These are phyloP conservation scores for Apium graveolens DNA, from an alignment of 129 eudicot genomes.

Conservation along the genomic window DNA sequence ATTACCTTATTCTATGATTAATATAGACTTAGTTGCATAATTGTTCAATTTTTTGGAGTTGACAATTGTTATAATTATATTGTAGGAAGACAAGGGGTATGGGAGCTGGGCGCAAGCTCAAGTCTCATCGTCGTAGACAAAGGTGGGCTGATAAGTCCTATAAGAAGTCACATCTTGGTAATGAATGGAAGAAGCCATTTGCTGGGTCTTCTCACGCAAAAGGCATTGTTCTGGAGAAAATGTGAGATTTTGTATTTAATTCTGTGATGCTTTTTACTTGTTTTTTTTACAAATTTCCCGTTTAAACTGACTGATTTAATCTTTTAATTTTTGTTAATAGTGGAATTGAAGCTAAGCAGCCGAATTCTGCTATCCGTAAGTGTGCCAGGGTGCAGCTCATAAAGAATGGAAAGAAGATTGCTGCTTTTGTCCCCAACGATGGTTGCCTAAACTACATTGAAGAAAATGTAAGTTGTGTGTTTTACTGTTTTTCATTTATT, in stretches of 20 bases:
- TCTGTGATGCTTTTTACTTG: background rate
- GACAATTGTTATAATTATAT: background rate
- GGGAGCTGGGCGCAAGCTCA: constrained; percentile 28
- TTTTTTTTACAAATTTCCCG: background rate
- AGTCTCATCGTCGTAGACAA: constrained; percentile 22
- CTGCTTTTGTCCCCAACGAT: constrained; percentile 50
- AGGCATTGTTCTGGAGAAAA: constrained; percentile 24
- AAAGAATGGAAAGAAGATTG: constrained; percentile 45
- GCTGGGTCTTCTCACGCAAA: constrained; percentile 23
- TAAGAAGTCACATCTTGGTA: constrained; percentile 25
- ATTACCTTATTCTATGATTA: background rate
- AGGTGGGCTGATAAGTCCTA: constrained; percentile 27
- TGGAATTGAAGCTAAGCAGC: constrained; percentile 18
- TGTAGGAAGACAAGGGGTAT: constrained; percentile 19
- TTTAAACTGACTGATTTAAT: background rate
- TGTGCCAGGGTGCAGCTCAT: constrained; percentile 25
- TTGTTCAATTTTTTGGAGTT: background rate
- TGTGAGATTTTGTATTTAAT: background rate
- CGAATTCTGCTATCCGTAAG: constrained; percentile 20
- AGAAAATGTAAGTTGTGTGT: constrained; percentile 26
- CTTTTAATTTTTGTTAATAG: background rate
- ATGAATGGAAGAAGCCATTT: constrained; percentile 28
- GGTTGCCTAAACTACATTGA: constrained; percentile 58
- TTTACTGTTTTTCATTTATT: background rate
- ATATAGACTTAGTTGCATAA: background rate